phyloP scores from a whole-genome alignment of 2,329 filamentous ascomycete genomes.

The Epichloe festucae region DNA sequence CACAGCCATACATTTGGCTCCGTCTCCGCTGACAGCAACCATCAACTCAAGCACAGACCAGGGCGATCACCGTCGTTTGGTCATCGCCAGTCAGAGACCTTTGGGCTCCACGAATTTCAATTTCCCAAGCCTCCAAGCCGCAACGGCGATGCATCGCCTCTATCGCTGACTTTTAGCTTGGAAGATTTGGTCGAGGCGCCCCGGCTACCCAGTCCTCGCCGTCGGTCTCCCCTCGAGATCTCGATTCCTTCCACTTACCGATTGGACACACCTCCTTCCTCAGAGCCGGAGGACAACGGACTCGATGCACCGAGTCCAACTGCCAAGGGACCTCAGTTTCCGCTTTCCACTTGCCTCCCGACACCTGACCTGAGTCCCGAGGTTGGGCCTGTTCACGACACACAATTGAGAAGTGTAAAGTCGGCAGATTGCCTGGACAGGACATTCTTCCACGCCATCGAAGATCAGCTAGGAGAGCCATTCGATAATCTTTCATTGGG shows the following conservation, averaged over 20 bases:
- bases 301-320: constrained; percentile 1
- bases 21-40: constrained; percentile 7
- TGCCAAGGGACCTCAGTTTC: constrained; percentile 9
- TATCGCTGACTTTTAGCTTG: constrained; percentile 11
- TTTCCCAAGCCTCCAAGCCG: constrained; percentile 23
- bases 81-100: constrained; percentile 9
- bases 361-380: constrained; percentile 22
- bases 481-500: constrained; percentile 14
- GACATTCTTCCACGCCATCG: constrained; percentile 14
- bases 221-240: constrained; percentile 13
- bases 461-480: constrained; percentile 14
- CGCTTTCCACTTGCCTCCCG: constrained; percentile 10
- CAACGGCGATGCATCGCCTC: constrained; percentile 14
- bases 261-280: constrained; percentile 21
- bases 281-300: constrained; percentile 15
- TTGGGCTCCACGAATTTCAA: constrained; percentile 23
- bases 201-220: constrained; percentile 15
- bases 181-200: constrained; percentile 10
- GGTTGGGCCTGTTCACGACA: constrained; percentile 14
- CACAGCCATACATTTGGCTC: constrained; percentile 6
- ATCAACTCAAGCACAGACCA: neutral
- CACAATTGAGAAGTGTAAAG: constrained; percentile 15
- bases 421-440: constrained; percentile 17
- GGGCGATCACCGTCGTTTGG: constrained; percentile 15
- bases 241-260: constrained; percentile 10